These are phyloP conservation scores for Malbranchea zuffiana DNA, from an alignment of 2,329 filamentous ascomycete genomes.

Conservation along the genomic window DNA sequence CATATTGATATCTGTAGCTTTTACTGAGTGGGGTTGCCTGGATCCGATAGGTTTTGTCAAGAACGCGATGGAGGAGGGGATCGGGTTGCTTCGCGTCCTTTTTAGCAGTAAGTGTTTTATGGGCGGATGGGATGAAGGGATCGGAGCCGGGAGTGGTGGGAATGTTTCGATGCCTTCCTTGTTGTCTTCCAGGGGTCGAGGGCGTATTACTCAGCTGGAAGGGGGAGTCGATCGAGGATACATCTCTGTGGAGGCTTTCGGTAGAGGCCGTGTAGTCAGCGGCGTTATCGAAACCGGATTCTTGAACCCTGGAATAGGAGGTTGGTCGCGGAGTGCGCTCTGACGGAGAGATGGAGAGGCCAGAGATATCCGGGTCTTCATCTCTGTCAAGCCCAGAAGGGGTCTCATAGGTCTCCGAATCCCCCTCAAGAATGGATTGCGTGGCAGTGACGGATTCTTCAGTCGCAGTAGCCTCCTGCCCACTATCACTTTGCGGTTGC, in stretches of 20 bases:
- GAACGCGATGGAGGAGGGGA: constrained; percentile 76
- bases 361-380: constrained; percentile 38
- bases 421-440: constrained; percentile 33
- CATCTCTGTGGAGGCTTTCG: constrained; percentile 52
- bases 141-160: constrained; percentile 50
- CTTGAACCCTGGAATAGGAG: constrained; percentile 1
- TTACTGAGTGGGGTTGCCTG: constrained; percentile 70
- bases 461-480: constrained; percentile 41
- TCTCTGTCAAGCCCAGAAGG: constrained; percentile 15
- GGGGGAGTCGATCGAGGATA: constrained; percentile 26
- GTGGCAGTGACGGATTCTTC: constrained; percentile 46
- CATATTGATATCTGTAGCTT: constrained; percentile 11
- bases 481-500: constrained; percentile 49
- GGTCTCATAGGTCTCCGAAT: constrained; percentile 31
- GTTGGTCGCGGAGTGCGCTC: constrained; percentile 38
- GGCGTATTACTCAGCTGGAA: constrained; percentile 22
- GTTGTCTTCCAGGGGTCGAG: constrained; percentile 27
- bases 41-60: constrained; percentile 90
- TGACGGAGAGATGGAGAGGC: constrained; percentile 33
- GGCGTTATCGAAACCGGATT: constrained; percentile 22
- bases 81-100: constrained; percentile 42
- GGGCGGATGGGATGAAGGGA: constrained; percentile 45
- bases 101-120: constrained; percentile 23
- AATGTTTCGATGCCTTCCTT: constrained; percentile 26
- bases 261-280: constrained; percentile 62